phyloP scores from a whole-genome alignment of 805 yeast species.

The Zygosaccharomyces pseudorouxii region DNA sequence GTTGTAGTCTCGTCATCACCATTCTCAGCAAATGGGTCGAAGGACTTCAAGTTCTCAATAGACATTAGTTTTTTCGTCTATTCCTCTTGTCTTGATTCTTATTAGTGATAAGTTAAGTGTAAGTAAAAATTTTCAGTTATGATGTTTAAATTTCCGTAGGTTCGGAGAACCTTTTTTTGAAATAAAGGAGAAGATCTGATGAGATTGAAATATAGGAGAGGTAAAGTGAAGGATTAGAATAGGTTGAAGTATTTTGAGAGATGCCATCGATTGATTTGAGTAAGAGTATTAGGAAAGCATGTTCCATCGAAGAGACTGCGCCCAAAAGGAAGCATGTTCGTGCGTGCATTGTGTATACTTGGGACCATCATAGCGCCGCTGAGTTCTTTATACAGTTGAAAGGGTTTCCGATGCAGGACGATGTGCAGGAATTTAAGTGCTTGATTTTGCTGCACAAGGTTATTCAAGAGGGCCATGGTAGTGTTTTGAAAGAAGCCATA shows the following conservation, averaged over 20 bases:
- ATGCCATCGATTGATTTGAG: slow-evolving; percentile 38
- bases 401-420: slow-evolving; percentile 73
- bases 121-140: slow-evolving; percentile 7
- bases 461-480: slow-evolving; percentile 95
- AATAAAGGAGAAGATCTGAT: slow-evolving; percentile 1
- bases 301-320: slow-evolving; percentile 78
- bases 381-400: slow-evolving; percentile 84
- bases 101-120: not conserved
- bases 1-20: slow-evolving; percentile 98
- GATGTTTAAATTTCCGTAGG: not conserved
- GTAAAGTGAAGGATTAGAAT: not conserved
- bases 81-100: not conserved
- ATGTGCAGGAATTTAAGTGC: slow-evolving; percentile 80
- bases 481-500: slow-evolving; percentile 74
- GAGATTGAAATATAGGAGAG: not conserved
- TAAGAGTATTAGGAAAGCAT: slow-evolving; percentile 63
- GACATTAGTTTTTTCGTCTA: slow-evolving; percentile 39
- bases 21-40: slow-evolving; percentile 99
- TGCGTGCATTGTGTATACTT: slow-evolving; percentile 90
- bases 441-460: slow-evolving; percentile 84
- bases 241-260: not conserved
- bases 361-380: slow-evolving; percentile 86
- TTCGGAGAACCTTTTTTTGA: not conserved
- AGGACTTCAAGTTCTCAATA: slow-evolving; percentile 83
- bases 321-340: slow-evolving; percentile 96